Percentiles rank a stretch among this genome's conserved stretches.
These are phyloP conservation scores for Apiosordaria backusii DNA, from an alignment of 495 filamentous ascomycete genomes.

Conservation along the genomic window DNA sequence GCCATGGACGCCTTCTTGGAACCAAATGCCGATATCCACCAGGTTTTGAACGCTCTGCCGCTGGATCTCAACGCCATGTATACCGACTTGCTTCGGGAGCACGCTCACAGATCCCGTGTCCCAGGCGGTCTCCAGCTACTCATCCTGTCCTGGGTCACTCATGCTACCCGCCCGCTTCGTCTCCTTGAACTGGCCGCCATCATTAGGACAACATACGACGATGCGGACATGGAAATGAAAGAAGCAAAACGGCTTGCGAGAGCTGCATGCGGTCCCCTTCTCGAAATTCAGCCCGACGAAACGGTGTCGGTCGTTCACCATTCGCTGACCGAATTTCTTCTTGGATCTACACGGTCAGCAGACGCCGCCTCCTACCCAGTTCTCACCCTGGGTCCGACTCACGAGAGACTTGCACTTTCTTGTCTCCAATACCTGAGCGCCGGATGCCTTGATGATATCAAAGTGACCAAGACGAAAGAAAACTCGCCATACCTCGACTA, in stretches of 20 bases:
- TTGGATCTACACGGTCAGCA: slow-evolving; percentile 16
- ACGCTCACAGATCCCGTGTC: slow-evolving; percentile 35
- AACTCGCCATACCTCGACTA: neutral
- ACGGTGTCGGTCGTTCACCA: slow-evolving; percentile 51
- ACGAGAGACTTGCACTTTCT: slow-evolving; percentile 23
- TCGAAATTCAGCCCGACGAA: slow-evolving; percentile 50
- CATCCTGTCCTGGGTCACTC: slow-evolving; percentile 48
- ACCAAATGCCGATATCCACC: slow-evolving; percentile 18
- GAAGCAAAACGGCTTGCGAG: slow-evolving; percentile 28
- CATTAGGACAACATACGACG: slow-evolving; percentile 26
- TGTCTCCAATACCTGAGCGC: slow-evolving; percentile 25
- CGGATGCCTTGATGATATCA: slow-evolving; percentile 14
- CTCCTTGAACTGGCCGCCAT: slow-evolving; percentile 47
- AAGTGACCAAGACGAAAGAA: neutral
- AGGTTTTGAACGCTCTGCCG: slow-evolving; percentile 31
- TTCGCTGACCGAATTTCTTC: slow-evolving; percentile 53
- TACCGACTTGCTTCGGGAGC: slow-evolving; percentile 39
- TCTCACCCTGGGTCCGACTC: slow-evolving; percentile 28
- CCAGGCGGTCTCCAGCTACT: slow-evolving; percentile 40
- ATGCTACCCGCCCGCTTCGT: slow-evolving; percentile 48
- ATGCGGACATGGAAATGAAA: slow-evolving; percentile 11
- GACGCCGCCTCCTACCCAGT: slow-evolving; percentile 24
- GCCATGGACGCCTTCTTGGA: slow-evolving; percentile 43
- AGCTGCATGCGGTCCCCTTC: slow-evolving; percentile 46
- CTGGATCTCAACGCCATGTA: slow-evolving; percentile 47